Evolutionary conservation across 352 stramenopile species (phyloP).

Genomic region (Globisporangium emineosum): DNA sequence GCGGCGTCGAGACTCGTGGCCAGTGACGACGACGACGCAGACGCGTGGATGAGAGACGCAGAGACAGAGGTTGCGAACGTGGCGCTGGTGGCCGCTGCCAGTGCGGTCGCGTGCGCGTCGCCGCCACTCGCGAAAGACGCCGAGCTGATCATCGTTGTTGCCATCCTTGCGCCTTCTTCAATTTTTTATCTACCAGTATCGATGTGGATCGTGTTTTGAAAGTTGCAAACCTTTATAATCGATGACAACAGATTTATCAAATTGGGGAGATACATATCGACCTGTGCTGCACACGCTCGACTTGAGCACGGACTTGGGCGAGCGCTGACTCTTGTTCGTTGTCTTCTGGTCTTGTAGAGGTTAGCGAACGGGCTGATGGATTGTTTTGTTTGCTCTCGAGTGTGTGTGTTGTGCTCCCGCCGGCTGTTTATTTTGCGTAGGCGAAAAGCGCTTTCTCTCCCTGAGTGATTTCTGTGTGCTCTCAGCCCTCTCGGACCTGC

Average conservation of each 20-base stretch:
- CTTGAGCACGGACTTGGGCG: not conserved
- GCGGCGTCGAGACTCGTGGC: slow-evolving; percentile 3
- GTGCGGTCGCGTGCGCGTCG: not conserved
- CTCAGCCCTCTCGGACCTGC: too few species aligned
- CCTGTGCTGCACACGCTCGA: not conserved
- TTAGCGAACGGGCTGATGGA: not conserved
- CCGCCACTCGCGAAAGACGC: not conserved
- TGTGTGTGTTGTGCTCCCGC: not conserved
- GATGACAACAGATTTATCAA: not conserved
- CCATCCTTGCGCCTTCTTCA: not conserved
- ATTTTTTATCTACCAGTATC: not conserved
- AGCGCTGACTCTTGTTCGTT: not conserved
- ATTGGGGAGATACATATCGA: not conserved
- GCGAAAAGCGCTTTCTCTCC: not conserved
- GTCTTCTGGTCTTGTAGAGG: not conserved
- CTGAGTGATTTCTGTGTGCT: not conserved
- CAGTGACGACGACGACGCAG: not conserved
- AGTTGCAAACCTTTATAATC: not conserved
- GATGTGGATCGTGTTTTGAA: not conserved
- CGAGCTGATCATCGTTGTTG: not conserved
- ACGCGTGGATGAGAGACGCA: not conserved
- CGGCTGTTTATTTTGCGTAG: not conserved
- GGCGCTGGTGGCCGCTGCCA: not conserved
- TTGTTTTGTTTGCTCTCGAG: not conserved
- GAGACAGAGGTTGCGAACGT: not conserved